Evolutionary conservation across 2,329 filamentous ascomycete genomes (phyloP).

Genomic region (Fusarium verrucosum): DNA sequence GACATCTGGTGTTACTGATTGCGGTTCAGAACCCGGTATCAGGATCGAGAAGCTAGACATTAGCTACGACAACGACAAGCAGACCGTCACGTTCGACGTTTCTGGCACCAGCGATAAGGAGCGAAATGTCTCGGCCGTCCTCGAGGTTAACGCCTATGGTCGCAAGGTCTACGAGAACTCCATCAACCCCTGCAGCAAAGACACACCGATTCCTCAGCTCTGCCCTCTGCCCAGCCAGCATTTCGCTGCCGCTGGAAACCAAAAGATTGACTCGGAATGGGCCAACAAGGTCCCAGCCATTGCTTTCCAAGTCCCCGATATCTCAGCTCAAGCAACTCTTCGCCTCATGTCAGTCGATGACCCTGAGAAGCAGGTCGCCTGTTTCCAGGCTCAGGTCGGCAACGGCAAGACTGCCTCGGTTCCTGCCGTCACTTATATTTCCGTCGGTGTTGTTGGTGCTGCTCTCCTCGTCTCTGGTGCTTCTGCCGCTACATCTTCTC

Average conservation of each 20-base stretch:
- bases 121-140: conserved; percentile 81
- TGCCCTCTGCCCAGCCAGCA: conserved; percentile 84
- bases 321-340: conserved; percentile 85
- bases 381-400: conserved; percentile 80
- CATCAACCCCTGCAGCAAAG: conserved; percentile 82
- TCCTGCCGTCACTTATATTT: conserved; percentile 82
- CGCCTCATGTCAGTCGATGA: conserved; percentile 72
- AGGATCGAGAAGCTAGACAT: conserved; percentile 79
- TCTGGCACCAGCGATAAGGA: conserved; percentile 75
- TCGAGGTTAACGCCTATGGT: conserved; percentile 87
- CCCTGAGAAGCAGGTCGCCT: conserved; percentile 72
- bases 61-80: conserved; percentile 78
- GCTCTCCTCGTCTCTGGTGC: conserved; percentile 79
- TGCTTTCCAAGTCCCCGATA: conserved; percentile 89
- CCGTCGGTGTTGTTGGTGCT: conserved; percentile 84
- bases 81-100: conserved; percentile 82
- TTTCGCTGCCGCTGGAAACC: conserved; percentile 77
- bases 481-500: conserved; percentile 71
- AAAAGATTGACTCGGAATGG: conserved; percentile 76
- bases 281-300: conserved; percentile 83
- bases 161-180: conserved; percentile 77
- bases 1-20: conserved; percentile 83
- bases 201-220: conserved; percentile 74
- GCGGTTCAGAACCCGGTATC: conserved; percentile 64
- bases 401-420: conserved; percentile 87